Evolutionary conservation across 2,329 filamentous ascomycete species (phyloP).

Genomic region (Neonectria hederae): DNA sequence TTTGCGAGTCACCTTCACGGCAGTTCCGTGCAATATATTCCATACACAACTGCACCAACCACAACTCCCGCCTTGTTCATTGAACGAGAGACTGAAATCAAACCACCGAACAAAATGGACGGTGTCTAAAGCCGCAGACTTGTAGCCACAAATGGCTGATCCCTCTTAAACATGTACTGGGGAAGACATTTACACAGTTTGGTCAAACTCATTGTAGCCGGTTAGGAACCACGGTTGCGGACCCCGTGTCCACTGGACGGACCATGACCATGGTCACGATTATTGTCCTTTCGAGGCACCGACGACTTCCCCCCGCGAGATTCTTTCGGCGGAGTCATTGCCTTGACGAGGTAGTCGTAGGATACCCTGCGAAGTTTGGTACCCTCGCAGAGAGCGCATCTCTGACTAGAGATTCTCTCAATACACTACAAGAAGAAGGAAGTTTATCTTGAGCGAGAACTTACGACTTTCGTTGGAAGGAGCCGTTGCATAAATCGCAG

Average conservation of each 20-base stretch:
- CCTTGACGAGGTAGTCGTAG: constrained; percentile 31
- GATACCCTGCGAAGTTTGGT: constrained; percentile 38
- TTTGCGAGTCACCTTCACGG: not conserved
- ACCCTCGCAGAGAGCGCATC: constrained; percentile 37
- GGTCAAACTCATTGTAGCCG: not conserved
- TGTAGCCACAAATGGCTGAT: constrained; percentile 23
- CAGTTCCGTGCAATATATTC: not conserved
- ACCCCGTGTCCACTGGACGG: constrained; percentile 28
- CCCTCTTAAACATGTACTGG: constrained; percentile 34
- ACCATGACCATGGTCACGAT: constrained; percentile 25
- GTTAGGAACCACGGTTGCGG: constrained; percentile 20
- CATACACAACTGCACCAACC: not conserved
- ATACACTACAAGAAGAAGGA: not conserved
- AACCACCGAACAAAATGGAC: not conserved
- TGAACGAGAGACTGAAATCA: not conserved
- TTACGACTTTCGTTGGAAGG: constrained; percentile 34
- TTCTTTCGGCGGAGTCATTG: constrained; percentile 15
- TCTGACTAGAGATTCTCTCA: constrained; percentile 14
- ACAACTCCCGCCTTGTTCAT: not conserved
- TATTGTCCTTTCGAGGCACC: constrained; percentile 26
- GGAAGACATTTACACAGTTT: constrained; percentile 31
- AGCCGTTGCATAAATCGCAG: constrained; percentile 38
- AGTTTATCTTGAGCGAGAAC: not conserved
- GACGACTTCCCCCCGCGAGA: constrained; percentile 25
- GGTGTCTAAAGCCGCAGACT: constrained; percentile 27